Evolutionary conservation across 345 rosid species (phyloP).

Genomic region (Eucalyptus fibrosa): DNA sequence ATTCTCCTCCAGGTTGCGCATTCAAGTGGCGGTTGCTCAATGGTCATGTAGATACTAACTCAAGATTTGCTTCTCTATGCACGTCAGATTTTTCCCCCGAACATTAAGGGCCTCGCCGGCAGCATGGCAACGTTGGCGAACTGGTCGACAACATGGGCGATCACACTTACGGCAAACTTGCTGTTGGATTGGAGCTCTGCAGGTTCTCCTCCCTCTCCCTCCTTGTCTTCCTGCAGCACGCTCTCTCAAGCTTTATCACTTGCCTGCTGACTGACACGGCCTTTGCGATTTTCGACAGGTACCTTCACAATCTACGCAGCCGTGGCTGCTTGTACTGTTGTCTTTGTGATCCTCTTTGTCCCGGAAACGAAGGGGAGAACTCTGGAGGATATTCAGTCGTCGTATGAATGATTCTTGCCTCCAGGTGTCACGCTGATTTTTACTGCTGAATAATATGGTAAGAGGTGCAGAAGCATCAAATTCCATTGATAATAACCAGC

Average conservation of each 20-base stretch:
- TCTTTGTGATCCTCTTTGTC: conserved; percentile 34
- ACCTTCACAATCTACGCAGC: conserved; percentile 41
- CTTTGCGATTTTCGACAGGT: conserved; percentile 11
- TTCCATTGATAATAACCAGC: not conserved
- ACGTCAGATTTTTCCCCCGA: conserved; percentile 57
- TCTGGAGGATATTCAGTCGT: conserved; percentile 61
- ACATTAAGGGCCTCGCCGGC: conserved; percentile 32
- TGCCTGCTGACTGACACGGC: not conserved
- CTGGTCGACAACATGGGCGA: conserved; percentile 15
- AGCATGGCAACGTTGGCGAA: conserved; percentile 28
- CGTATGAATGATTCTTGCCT: conserved; percentile 29
- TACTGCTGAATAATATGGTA: not conserved
- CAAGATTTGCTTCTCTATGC: not conserved
- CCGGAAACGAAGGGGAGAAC: conserved; percentile 73
- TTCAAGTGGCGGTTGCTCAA: not conserved
- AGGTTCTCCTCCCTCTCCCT: conserved; percentile 5
- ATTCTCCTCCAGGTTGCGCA: not conserved
- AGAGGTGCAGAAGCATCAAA: not conserved
- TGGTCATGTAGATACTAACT: not conserved
- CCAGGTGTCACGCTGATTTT: not conserved
- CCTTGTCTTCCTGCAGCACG: not conserved
- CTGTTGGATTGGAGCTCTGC: conserved; percentile 29
- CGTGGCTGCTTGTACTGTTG: conserved; percentile 24
- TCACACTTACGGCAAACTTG: conserved; percentile 33
- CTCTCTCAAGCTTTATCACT: not conserved